These are phyloP conservation scores for Naganishia vaughanmartiniae DNA, from an alignment of 768 basidiomycete genomes.

Conservation along the genomic window DNA sequence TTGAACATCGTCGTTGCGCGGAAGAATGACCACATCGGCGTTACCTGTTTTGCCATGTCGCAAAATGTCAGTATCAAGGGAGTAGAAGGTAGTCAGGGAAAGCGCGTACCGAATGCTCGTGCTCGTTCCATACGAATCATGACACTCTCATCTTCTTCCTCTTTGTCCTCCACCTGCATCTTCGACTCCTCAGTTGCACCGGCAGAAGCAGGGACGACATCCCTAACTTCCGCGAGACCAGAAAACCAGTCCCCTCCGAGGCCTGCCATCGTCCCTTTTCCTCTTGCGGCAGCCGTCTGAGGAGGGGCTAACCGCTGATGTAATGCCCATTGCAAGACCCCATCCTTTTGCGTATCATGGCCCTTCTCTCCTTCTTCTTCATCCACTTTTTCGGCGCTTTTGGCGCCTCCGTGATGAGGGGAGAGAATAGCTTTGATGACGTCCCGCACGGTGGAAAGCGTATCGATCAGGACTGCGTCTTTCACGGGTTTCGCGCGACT, in stretches of 20 bases:
- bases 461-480: conserved; percentile 1
- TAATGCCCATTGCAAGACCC: conserved; percentile 26
- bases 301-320: conserved; percentile 26
- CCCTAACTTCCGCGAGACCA: conserved; percentile 1
- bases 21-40: conserved; percentile 6
- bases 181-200: conserved; percentile 1
- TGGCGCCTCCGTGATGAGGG: not conserved
- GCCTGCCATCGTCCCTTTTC: not conserved
- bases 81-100: not conserved
- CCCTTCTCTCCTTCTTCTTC: not conserved
- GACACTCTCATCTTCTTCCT: conserved; percentile 5
- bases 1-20: not conserved
- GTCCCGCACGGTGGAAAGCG: not conserved
- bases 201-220: not conserved
- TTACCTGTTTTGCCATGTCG: conserved; percentile 8
- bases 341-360: not conserved
- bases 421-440: not conserved
- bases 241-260: conserved; percentile 26
- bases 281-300: not conserved
- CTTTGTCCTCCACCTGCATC: not conserved
- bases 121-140: conserved; percentile 18
- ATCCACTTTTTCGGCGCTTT: not conserved
- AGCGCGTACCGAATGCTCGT: conserved; percentile 14
- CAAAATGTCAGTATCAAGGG: not conserved
- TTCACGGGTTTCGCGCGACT: conserved; percentile 21